Base-by-base conservation (phyloP, 805 yeast genomes). In the Wickerhamomyces alni region DNA sequence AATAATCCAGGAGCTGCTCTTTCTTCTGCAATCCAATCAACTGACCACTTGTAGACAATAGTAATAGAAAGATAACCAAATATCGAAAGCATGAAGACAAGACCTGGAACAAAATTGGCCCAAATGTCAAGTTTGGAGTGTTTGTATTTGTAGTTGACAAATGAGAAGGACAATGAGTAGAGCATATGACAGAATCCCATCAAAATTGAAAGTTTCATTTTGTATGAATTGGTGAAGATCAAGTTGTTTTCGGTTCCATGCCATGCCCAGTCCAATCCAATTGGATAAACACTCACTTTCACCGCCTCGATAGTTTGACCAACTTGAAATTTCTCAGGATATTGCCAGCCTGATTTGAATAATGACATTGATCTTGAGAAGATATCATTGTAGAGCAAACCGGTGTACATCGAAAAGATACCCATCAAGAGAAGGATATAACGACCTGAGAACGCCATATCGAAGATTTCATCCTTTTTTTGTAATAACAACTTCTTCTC, bases 171-270 rank as follows among this genome's bases (percentile, higher is more conserved):
- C 57, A 78, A 82, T 4, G 96, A 86, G 65, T 91, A 93, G 11
- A 89, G 67, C 99, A 93, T 93, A 66, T 93, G 99, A 35, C 75
- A 63, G 63, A 82, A 91, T 4, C 99, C 99, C 89, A 93, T 83
- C 50, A 93, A 70, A 41, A 93, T 82, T 2, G 98, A 88, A 45
- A 93, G 70, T 63, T 93, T 93, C 99, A 93, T 93, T 71, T 93
- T 93, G 68, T 87, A 93, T 3, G 98, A 89, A 67, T 93, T 93
- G 37, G 95, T 77, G 65, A 93, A 93, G 42, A 94, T 65, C 53
- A 93, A 71, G 37, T 82, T 80, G 66, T 93, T 93, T 51, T 93
- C 99, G 30, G 98, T 75, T 15, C 97, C 96, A 62, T 93, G 99
- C 99, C 99, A 93, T 10, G 82, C 85, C 47, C 82, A 85, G 64